Percentiles rank a stretch among this genome's conserved stretches.
Conservation (phyloP, 805 yeast species). For the Candida ponderosae region DNA sequence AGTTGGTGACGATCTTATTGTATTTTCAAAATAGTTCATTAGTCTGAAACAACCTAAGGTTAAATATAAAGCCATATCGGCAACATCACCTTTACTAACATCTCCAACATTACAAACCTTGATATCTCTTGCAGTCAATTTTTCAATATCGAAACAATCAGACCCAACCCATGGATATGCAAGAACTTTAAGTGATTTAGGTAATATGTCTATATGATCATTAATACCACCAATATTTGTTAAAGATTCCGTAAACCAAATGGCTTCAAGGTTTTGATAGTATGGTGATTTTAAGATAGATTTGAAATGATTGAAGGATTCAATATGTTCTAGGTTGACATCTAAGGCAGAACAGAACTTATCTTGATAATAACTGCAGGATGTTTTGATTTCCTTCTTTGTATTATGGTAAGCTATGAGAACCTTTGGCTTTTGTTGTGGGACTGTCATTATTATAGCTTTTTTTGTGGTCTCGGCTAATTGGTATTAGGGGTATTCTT, state of each 20-base stretch:
- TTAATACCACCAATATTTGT: slow-evolving; percentile 38
- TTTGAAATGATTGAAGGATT: not conserved
- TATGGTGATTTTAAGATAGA: too few species aligned
- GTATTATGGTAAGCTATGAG: not conserved
- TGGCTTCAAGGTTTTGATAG: slow-evolving; percentile 23
- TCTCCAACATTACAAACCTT: slow-evolving; percentile 54
- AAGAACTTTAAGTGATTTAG: slow-evolving; percentile 37
- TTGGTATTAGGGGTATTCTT: too few species aligned
- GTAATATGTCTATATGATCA: slow-evolving; percentile 37
- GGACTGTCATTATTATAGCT: not conserved
- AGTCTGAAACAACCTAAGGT: slow-evolving; percentile 54
- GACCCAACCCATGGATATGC: slow-evolving; percentile 56
- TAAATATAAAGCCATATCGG: slow-evolving; percentile 59
- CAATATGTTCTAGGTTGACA: not conserved
- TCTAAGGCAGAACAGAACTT: not conserved
- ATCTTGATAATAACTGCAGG: too few species aligned
- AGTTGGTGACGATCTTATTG: slow-evolving; percentile 28
- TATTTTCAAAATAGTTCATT: slow-evolving; percentile 38
- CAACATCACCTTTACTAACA: slow-evolving; percentile 58
- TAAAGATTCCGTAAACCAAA: slow-evolving; percentile 50
- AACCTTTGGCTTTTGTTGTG: not conserved
- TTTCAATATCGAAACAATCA: slow-evolving; percentile 41
- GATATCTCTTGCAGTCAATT: slow-evolving; percentile 38
- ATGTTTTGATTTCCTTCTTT: not conserved
- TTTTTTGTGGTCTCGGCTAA: too few species aligned